Conservation (phyloP, 192 early-diverging fungal species). For the Oehlia diaphana region DNA sequence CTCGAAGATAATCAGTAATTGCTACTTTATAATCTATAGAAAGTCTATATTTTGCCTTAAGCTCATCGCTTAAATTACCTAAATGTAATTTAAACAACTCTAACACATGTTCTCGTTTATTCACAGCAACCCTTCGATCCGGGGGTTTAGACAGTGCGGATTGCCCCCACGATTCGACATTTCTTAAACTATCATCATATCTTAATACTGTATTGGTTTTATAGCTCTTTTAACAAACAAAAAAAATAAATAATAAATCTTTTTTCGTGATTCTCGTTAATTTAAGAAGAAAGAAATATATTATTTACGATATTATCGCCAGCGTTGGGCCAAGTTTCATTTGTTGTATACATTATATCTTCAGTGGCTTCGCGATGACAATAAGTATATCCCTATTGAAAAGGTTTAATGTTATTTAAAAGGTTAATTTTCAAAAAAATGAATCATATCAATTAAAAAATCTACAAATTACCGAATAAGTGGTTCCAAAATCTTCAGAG, state of each 20-base stretch:
- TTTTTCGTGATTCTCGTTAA: background rate
- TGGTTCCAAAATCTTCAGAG: background rate
- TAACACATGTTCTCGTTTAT: background rate
- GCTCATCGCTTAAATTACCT: conserved; percentile 17
- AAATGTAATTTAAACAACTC: conserved; percentile 20
- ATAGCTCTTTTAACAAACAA: background rate
- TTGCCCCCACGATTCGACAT: background rate
- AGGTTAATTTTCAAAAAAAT: background rate
- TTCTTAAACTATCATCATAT: background rate
- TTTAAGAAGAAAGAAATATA: background rate
- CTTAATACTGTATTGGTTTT: background rate
- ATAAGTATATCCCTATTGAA: background rate
- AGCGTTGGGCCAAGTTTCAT: background rate
- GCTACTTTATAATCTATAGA: background rate
- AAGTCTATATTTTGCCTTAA: background rate
- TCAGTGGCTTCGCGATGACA: background rate
- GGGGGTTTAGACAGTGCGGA: background rate
- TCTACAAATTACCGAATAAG: background rate
- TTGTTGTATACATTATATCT: background rate
- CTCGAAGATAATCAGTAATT: conserved; percentile 3
- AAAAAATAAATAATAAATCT: background rate
- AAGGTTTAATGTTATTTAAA: background rate
- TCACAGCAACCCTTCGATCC: background rate
- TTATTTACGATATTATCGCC: no score
- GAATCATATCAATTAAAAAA: no score